These are phyloP conservation scores for Cucumis cinereus DNA, from an alignment of 306 rosid species.

Conservation along the genomic window DNA sequence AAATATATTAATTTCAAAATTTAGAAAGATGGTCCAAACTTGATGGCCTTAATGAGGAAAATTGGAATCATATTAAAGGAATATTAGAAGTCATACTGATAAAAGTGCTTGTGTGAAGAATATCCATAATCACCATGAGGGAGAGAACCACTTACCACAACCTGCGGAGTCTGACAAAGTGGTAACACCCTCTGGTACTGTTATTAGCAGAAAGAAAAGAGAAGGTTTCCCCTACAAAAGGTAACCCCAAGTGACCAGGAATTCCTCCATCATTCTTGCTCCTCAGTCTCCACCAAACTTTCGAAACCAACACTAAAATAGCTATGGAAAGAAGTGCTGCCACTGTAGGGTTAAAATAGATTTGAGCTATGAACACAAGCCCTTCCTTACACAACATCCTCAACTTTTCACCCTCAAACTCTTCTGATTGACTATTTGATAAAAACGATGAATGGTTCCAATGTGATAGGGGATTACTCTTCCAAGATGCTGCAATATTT, in stretches of 20 bases:
- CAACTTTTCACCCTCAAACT: constrained; percentile 5
- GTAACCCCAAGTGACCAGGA: constrained; percentile 57
- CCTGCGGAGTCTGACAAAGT: constrained; percentile 60
- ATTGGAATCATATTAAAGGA: background rate
- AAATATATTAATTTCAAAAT: background rate
- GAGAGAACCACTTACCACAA: constrained; percentile 36
- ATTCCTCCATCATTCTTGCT: constrained; percentile 17
- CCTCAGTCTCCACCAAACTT: constrained; percentile 26
- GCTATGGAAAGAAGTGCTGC: constrained; percentile 25
- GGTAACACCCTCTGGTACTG: constrained; percentile 62
- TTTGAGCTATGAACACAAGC: constrained; percentile 18
- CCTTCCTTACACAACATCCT: constrained; percentile 36
- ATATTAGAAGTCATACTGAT: background rate
- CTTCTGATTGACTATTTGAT: background rate
- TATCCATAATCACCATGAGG: background rate
- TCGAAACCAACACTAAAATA: constrained; percentile 24
- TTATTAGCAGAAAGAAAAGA: constrained; percentile 55
- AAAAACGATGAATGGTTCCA: constrained; percentile 9
- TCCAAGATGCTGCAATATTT: background rate
- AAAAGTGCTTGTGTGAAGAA: background rate
- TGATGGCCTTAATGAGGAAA: background rate
- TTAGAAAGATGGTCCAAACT: background rate
- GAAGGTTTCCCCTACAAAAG: constrained; percentile 54
- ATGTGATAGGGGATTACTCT: background rate
- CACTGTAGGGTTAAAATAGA: constrained; percentile 16